Evolutionary conservation across 2,329 filamentous ascomycete species (phyloP), one percentile per base, ranked within the genome.

Genomic region (Trichoderma gracile): DNA sequence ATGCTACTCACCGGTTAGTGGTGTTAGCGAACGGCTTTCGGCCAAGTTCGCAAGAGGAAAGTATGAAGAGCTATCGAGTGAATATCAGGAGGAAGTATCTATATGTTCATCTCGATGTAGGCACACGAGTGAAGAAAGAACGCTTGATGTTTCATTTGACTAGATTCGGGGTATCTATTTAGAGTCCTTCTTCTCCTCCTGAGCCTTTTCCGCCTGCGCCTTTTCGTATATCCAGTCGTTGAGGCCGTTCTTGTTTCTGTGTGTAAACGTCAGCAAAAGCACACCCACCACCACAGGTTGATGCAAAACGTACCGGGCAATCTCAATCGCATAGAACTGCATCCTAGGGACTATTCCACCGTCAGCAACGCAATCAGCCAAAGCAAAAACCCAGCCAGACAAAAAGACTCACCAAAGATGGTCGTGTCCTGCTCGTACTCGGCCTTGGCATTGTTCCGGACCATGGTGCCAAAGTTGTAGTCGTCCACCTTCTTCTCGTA

Each of bases 181-280:
- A 3, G 67, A 65, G 38, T 53, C 65, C 38, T 69, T 63, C 76
- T 84, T 84, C 70, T 85, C 81, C 63, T 84, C 82, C 72, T 94
- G 87, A 1, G 89, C 86, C 76, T 91, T 84, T 70, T 85, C 81
- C 63, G 83, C 82, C 72, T 94, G 88, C 1, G 89, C 86, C 76
- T 91, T 84, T 79, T 98, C 93, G 77, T 94, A 95, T 68, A 99
- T 87, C 95, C 95, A 99, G 78, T 99, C 95, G 74, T 99, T 99
- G 65, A 98, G 79, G 30, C 94, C 94, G 61, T 86, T 85, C 66
- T 89, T 89, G 79, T 99, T 99, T 83, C 92, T 59, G 21, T 3
- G 46, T 85, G 83, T 69, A 89, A 33, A 33, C 2, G 52, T 71
- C 38, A 71, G 66, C 30, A 62, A 14, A 33, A 21, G 3, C 1